Base-by-base conservation (phyloP, 441 rosid species). In the Gossypium gossypioides region DNA sequence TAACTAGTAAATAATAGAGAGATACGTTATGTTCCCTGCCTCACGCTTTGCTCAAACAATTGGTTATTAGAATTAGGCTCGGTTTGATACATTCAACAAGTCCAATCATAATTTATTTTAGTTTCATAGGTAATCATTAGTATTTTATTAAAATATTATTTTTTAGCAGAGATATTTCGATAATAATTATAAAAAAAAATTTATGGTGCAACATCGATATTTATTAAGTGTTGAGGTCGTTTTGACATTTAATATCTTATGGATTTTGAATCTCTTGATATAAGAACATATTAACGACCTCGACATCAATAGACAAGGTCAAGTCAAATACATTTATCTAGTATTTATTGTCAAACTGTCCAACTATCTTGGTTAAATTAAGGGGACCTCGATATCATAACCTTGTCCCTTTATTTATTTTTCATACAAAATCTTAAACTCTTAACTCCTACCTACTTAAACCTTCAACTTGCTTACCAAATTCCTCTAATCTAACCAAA, bases 1-100 rank as follows among this genome's bases (percentile, higher is more conserved):
- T n/a, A 25, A 70, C 13, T 8, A 19, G 12, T 54, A 54, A 54
- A 6, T 54, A 54, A 54, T 18, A 7, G 10, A 46, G 57, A 16
- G 55, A 66, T 34, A 10, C 0, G 12, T 37, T 15, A 4, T 4
- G 5, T 7, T n/a, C 25, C 63, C 69, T 66, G 44, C 62, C 66
- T 61, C 29, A 52, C 65, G 27, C 71, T 16, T 50, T 50, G 37
- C 46, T 48, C 56, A 15, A 48, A 37, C 56, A 68, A 68, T 72
- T 67, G 57, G 50, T 10, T 16, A 54, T 16, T 29, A 56, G 71
- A 67, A 48, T 67, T 67, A 48, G 57, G 70, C 22, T 46, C 16
- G 27, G 15, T 67, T 67, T 48, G 29, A 50, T 57, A 67, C 29
- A 54, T 67, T 67, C 71, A 48, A 56, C 32, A 9, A 10, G 7